phyloP scores from a whole-genome alignment of 2,329 filamentous ascomycete genomes.

The Aspergillus nomiae region DNA sequence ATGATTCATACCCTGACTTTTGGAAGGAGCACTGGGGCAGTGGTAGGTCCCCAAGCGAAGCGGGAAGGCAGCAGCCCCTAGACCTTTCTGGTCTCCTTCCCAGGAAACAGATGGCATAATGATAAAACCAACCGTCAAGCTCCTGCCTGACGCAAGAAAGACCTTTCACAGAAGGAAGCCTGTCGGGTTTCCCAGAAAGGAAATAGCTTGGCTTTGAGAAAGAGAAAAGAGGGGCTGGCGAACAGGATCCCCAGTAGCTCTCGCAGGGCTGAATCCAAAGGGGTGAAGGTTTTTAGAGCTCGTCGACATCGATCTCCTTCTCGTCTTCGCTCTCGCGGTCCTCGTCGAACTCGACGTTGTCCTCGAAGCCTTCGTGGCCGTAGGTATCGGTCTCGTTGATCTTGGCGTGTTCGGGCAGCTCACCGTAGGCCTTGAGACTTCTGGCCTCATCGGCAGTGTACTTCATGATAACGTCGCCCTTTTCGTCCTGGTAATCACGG shows the following conservation, averaged over 20 bases:
- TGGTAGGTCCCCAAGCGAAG: conserved; percentile 16
- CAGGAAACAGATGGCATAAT: conserved; percentile 7
- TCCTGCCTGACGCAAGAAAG: conserved; percentile 5
- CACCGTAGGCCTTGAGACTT: conserved; percentile 93
- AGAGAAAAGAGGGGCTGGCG: conserved; percentile 20
- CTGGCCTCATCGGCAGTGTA: conserved; percentile 95
- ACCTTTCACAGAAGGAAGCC: conserved; percentile 9
- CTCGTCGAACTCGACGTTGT: conserved; percentile 99
- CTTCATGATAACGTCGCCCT: conserved; percentile 91
- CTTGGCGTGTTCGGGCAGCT: conserved; percentile 95
- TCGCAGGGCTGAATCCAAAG: conserved; percentile 35
- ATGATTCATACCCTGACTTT: conserved; percentile 33
- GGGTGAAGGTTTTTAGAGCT: conserved; percentile 67
- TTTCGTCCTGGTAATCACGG: conserved; percentile 91
- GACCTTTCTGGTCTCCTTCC: conserved; percentile 14
- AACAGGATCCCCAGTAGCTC: conserved; percentile 25
- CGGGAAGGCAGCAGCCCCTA: conserved; percentile 16
- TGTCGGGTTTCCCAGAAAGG: conserved; percentile 9
- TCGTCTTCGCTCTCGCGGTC: conserved; percentile 70
- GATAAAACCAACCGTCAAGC: conserved; percentile 6
- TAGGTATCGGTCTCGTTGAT: conserved; percentile 99
- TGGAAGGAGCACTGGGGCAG: conserved; percentile 19
- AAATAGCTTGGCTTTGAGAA: conserved; percentile 22
- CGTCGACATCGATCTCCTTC: conserved; percentile 92
- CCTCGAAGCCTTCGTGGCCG: conserved; percentile 87